phyloP scores from a whole-genome alignment of 2,329 filamentous ascomycete genomes.

The Teratosphaeria zuluensis region DNA sequence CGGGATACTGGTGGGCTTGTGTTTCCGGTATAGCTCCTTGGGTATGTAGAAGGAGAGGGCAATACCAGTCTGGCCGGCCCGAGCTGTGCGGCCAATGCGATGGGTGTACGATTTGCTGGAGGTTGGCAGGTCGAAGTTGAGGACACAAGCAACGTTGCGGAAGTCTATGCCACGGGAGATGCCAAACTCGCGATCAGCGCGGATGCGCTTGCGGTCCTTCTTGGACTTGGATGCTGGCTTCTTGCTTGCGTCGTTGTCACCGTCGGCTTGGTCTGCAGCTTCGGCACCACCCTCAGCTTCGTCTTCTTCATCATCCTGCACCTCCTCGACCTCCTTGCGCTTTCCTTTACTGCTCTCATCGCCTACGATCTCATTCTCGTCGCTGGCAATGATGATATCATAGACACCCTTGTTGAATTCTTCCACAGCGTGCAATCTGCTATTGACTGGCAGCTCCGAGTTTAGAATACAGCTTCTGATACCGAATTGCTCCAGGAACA shows the following conservation, averaged over 20 bases:
- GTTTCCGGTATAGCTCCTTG: constrained; percentile 70
- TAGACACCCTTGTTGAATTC: constrained; percentile 97
- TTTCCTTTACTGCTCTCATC: constrained; percentile 41
- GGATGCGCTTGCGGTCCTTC: constrained; percentile 52
- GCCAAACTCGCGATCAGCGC: constrained; percentile 74
- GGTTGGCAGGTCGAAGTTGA: constrained; percentile 92
- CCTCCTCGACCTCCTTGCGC: constrained; percentile 16
- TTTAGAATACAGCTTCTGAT: constrained; percentile 90
- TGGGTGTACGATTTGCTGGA: constrained; percentile 93
- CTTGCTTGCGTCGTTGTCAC: constrained; percentile 16
- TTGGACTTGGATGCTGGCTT: constrained; percentile 31
- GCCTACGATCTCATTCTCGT: constrained; percentile 78
- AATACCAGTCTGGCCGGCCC: constrained; percentile 86
- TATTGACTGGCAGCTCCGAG: constrained; percentile 88
- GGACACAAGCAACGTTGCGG: constrained; percentile 83
- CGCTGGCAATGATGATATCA: constrained; percentile 94
- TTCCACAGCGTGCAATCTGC: constrained; percentile 84
- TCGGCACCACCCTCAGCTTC: constrained; percentile 10
- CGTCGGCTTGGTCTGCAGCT: constrained; percentile 25
- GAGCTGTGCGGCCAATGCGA: constrained; percentile 84
- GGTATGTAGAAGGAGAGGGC: constrained; percentile 93
- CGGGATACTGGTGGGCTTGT: constrained; percentile 71
- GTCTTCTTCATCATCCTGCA: constrained; percentile 26
- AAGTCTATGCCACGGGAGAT: constrained; percentile 97
- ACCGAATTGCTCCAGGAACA: constrained; percentile 94